Evolutionary conservation across 257 asterid species (phyloP).

Genomic region (Paulownia fortunei): DNA sequence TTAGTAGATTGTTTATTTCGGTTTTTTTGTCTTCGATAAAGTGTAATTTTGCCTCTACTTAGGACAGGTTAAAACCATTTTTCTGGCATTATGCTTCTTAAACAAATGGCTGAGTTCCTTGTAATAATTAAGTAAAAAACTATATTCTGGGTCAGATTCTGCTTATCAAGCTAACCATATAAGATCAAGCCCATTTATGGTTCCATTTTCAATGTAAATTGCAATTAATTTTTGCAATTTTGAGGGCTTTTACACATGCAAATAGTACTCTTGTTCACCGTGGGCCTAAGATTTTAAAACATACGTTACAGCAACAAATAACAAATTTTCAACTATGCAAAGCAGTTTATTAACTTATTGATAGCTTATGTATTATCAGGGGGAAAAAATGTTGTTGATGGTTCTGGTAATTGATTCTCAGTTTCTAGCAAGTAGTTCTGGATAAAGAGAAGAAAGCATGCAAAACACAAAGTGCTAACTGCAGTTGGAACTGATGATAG

Average conservation of each 20-base stretch:
- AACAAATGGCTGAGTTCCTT: not conserved
- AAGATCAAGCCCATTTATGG: not conserved
- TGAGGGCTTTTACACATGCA: not conserved
- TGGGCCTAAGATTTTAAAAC: too few species aligned
- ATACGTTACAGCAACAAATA: too few species aligned
- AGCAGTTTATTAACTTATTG: too few species aligned
- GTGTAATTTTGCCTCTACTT: slow-evolving; percentile 11
- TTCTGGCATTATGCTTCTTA: not conserved
- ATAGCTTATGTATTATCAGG: too few species aligned
- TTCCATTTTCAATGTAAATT: not conserved
- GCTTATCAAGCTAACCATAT: not conserved
- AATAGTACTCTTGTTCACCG: too few species aligned
- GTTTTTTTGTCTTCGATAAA: not conserved
- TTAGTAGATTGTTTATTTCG: not conserved
- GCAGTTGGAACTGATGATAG: too few species aligned
- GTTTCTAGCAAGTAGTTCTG: too few species aligned
- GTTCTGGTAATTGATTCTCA: too few species aligned
- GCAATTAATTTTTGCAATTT: not conserved
- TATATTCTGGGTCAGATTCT: not conserved
- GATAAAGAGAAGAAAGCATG: too few species aligned
- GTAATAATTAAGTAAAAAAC: not conserved
- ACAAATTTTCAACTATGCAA: too few species aligned
- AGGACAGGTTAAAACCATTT: not conserved
- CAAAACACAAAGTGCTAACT: too few species aligned
- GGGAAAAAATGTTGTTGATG: too few species aligned